phyloP scores from a whole-genome alignment of 163 green algal genomes.

The Volvox carteri region DNA sequence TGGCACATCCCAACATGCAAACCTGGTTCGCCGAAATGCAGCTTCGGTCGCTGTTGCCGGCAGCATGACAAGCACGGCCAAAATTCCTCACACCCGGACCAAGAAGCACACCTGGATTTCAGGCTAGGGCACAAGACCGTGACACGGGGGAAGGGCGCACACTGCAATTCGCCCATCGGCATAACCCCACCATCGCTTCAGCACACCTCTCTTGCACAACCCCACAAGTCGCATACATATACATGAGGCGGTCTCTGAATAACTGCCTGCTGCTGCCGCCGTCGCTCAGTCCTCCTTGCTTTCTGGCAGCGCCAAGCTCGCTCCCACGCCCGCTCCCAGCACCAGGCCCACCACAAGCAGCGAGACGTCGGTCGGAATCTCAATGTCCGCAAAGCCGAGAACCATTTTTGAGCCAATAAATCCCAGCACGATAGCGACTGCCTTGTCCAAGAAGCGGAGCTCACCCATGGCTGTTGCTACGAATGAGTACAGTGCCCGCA shows the following conservation, averaged over 20 bases:
- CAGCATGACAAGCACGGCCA: background rate
- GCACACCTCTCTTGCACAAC: background rate
- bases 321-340: conserved; percentile 40
- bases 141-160: too few species aligned
- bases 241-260: background rate
- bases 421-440: conserved; percentile 89
- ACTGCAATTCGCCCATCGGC: too few species aligned
- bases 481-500: conserved; percentile 90
- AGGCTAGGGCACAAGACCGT: too few species aligned
- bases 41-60: background rate
- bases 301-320: conserved; percentile 54
- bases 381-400: conserved; percentile 79
- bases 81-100: background rate
- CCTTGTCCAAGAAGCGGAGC: conserved; percentile 89
- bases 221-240: too few species aligned
- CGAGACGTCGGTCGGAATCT: conserved; percentile 83
- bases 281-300: conserved; percentile 38
- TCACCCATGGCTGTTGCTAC: conserved; percentile 72
- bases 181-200: too few species aligned
- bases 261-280: background rate
- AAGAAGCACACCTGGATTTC: too few species aligned
- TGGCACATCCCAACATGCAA: background rate
- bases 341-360: conserved; percentile 78
- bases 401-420: conserved; percentile 96
- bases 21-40: background rate